A percentile compares a stretch with the other conserved stretches of the same genome.
These are phyloP conservation scores for Plantago major DNA, from an alignment of 257 asterid species.

Conservation along the genomic window DNA sequence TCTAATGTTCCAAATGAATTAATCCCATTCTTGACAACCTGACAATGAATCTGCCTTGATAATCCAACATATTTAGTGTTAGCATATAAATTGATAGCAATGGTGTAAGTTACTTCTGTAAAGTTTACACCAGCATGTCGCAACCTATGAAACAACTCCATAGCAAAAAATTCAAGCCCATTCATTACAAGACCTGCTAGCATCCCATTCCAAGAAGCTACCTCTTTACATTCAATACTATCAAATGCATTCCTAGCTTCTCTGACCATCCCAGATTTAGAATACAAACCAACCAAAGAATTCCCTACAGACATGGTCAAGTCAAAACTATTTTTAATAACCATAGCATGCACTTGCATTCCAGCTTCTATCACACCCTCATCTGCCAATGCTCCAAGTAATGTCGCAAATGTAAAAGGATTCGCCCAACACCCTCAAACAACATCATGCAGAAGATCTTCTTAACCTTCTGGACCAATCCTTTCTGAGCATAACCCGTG, in stretches of 20 bases:
- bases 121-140: conserved; percentile 53
- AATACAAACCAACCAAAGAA: conserved; percentile 72
- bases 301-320: conserved; percentile 56
- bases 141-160: conserved; percentile 58
- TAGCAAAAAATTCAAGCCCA: conserved; percentile 62
- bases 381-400: conserved; percentile 76
- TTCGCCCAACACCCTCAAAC: conserved; percentile 53
- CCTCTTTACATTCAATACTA: conserved; percentile 40
- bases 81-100: conserved; percentile 64
- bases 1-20: conserved; percentile 42
- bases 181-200: conserved; percentile 67
- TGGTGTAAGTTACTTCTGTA: conserved; percentile 45
- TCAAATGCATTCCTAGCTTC: conserved; percentile 62
- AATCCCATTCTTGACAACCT: conserved; percentile 49
- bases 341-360: conserved; percentile 56
- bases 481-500: conserved; percentile 55
- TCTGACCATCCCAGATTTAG: conserved; percentile 63
- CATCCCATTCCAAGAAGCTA: conserved; percentile 93
- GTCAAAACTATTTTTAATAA: conserved; percentile 59
- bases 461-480: conserved; percentile 36
- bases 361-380: conserved; percentile 48
- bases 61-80: conserved; percentile 54
- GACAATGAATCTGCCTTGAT: conserved; percentile 68
- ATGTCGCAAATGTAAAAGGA: conserved; percentile 68
- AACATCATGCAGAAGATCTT: conserved; percentile 49